Conservation (phyloP, 2,329 filamentous ascomycete species). For the Pyricularia sp. region DNA sequence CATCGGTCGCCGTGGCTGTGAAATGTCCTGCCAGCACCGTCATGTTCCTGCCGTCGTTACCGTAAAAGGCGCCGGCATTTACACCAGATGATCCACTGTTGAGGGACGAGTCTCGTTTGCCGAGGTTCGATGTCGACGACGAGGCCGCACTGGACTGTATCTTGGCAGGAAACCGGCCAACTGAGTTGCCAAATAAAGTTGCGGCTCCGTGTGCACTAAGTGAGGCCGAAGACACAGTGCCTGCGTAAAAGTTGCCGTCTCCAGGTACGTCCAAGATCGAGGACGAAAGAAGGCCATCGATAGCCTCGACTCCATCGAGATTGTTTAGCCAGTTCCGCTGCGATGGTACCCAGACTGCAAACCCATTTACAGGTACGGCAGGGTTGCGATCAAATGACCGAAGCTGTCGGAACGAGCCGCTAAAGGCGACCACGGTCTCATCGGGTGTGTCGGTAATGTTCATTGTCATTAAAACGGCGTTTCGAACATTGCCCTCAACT, state of each 20-base stretch:
- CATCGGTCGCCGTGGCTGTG: constrained; percentile 57
- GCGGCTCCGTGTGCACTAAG: constrained; percentile 65
- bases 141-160: constrained; percentile 29
- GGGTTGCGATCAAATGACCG: constrained; percentile 55
- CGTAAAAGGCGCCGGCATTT: constrained; percentile 72
- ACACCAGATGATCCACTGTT: constrained; percentile 50
- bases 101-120: constrained; percentile 36
- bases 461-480: constrained; percentile 67
- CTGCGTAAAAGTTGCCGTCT: constrained; percentile 64
- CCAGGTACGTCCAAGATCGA: constrained; percentile 55
- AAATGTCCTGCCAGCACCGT: constrained; percentile 89
- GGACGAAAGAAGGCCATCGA: constrained; percentile 65
- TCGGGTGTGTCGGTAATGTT: constrained; percentile 62
- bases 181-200: constrained; percentile 43
- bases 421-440: constrained; percentile 70
- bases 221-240: constrained; percentile 71
- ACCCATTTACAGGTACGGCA: constrained; percentile 57
- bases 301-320: constrained; percentile 53
- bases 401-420: constrained; percentile 68
- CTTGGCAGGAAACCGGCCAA: constrained; percentile 50
- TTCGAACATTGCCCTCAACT: constrained; percentile 68
- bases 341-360: constrained; percentile 89
- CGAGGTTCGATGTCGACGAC: constrained; percentile 17
- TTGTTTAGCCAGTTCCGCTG: constrained; percentile 81
- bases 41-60: constrained; percentile 58